Conservation (phyloP, 305 asterid genomes). For the Solanum hybrid region DNA sequence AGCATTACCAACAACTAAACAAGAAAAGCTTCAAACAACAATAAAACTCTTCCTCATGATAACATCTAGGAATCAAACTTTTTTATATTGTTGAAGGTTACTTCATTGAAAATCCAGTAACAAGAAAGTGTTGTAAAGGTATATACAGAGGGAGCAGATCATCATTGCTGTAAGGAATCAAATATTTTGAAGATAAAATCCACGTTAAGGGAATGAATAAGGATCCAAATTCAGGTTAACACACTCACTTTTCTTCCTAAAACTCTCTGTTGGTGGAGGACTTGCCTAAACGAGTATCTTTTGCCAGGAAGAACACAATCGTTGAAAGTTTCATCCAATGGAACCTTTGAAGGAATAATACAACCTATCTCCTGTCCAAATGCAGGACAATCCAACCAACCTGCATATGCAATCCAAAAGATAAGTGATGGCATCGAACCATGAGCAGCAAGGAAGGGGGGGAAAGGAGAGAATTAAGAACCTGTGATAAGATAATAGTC, state of each 20-base stretch:
- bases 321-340: slow-evolving; percentile 77
- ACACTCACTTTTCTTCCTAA: slow-evolving; percentile 49
- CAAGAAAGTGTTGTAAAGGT: neutral
- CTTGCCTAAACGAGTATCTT: slow-evolving; percentile 92
- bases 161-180: neutral
- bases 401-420: slow-evolving; percentile 27
- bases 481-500: neutral
- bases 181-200: neutral
- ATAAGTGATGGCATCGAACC: neutral
- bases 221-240: neutral
- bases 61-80: neutral
- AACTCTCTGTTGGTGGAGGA: slow-evolving; percentile 67
- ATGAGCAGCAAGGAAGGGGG: neutral
- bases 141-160: neutral
- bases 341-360: slow-evolving; percentile 94
- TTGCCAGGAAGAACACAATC: slow-evolving; percentile 64
- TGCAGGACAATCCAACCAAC: slow-evolving; percentile 95
- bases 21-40: slow-evolving; percentile 1
- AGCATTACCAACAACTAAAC: neutral
- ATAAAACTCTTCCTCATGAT: neutral
- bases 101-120: neutral
- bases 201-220: neutral
- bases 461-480: neutral
- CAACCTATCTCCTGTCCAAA: slow-evolving; percentile 62
- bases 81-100: neutral